phyloP scores from a whole-genome alignment of 192 early-diverging fungal genomes.

The Rhizoclosmatium sp. region DNA sequence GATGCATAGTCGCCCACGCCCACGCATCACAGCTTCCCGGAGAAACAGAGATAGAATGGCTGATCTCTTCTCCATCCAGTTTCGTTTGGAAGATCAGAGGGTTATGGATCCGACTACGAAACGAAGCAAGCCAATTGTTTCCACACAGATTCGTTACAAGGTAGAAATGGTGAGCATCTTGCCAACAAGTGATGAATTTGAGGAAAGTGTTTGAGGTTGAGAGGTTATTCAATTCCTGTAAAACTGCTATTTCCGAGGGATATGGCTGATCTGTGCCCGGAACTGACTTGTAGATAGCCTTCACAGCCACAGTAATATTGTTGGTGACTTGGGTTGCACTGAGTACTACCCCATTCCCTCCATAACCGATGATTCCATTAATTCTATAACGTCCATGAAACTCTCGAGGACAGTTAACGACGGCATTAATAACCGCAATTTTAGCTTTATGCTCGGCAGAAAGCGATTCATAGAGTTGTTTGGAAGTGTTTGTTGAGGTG shows the following conservation, averaged over 20 bases:
- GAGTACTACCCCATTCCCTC: conserved; percentile 24
- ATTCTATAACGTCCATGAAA: conserved; percentile 12
- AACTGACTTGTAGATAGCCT: conserved; percentile 27
- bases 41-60: neutral
- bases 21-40: neutral
- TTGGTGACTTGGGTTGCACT: neutral
- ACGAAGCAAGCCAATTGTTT: conserved; percentile 11
- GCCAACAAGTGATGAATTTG: neutral
- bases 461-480: conserved; percentile 1
- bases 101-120: neutral
- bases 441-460: conserved; percentile 1
- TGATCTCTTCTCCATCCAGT: neutral
- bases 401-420: neutral
- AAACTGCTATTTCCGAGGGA: conserved; percentile 8
- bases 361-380: conserved; percentile 32
- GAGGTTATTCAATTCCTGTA: conserved; percentile 8
- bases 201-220: neutral
- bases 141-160: conserved; percentile 38
- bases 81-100: neutral
- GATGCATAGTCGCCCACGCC: conserved; percentile 15
- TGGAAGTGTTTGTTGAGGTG: too few relatives aligned
- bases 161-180: conserved; percentile 30
- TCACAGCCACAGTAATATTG: conserved; percentile 11
- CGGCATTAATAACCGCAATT: conserved; percentile 13
- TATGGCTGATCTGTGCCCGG: neutral